Evolutionary conservation across 768 basidiomycete genomes (phyloP), one percentile per base, ranked within the genome.

Genomic region (Boletus reticulatus): DNA sequence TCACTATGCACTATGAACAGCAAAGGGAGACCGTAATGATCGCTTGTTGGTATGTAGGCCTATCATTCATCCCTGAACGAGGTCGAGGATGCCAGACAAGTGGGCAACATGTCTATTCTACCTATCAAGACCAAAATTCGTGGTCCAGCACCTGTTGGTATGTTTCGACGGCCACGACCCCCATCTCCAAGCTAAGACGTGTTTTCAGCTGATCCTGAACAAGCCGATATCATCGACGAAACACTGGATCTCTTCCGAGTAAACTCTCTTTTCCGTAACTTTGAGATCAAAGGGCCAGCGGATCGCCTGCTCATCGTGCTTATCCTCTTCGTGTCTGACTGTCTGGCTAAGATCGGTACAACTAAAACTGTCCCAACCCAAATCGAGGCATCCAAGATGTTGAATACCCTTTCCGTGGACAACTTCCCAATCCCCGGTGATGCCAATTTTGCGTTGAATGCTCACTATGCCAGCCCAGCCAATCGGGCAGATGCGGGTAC

Each of bases 181-280:
- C 47, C 52, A 59, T 44, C 50, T 39, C 56, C 55, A 50, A 56
- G 56, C 50, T 56, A 37, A 62, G 45, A 41, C 56, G 32, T 36
- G 32, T 56, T 52, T 54, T 29, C 68, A 95, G 95, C 88, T 53
- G 92, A 96, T 70, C 79, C 84, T 2, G 81, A 83, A 10, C 76
- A 85, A 57, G 81, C 84, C 27, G 97, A 99, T 72, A 94, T 98
- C 63, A 82, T 98, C 61, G 95, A 98, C 74, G 97, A 99, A 75
- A 88, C 94, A 2, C 79, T 99, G 44, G 92, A 96, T 75, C 85
- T 98, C 57, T 99, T 99, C 77, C 90, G 97, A 52, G 95, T 96
- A 67, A 99, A 99, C 75, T 97, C 95, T 37, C 88, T 99, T 57
- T 99, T 99, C 77, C 89, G 97, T 67, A 98, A 98, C 77, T 99